phyloP scores from a whole-genome alignment of 176 grass and related monocot genomes.

The Saccharum spontaneum region DNA sequence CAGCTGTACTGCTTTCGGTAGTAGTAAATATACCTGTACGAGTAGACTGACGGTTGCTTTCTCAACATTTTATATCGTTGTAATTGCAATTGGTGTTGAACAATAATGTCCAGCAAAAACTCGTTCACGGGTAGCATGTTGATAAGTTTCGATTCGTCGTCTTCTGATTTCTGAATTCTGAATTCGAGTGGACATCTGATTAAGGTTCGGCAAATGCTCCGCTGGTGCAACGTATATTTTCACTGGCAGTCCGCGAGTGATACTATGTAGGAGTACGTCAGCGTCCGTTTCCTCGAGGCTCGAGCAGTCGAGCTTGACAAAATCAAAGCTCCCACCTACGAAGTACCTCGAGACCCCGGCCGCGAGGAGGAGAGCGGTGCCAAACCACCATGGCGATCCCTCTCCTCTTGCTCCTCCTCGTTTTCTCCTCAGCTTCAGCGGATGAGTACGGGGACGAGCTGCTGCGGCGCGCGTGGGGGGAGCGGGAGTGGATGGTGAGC shows the following conservation, averaged over 20 bases:
- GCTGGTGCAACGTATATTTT: neutral
- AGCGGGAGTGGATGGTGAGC: conserved; percentile 70
- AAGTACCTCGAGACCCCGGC: neutral
- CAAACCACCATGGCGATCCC: neutral
- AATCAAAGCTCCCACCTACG: neutral
- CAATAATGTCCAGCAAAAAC: neutral
- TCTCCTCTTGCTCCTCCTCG: conserved; percentile 29
- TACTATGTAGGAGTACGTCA: neutral
- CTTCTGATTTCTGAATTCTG: too few relatives aligned
- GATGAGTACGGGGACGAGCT: conserved; percentile 57
- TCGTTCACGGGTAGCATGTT: neutral
- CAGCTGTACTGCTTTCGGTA: neutral
- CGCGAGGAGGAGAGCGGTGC: neutral
- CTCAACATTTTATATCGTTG: neutral
- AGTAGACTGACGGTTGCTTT: neutral
- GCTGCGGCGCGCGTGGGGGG: conserved; percentile 51
- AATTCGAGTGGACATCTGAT: neutral
- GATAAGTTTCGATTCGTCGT: too few relatives aligned
- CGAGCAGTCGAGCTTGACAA: neutral
- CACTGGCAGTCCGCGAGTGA: neutral
- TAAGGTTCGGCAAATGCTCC: neutral
- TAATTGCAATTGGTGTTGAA: neutral
- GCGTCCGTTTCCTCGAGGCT: neutral
- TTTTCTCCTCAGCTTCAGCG: neutral
- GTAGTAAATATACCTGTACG: neutral